phyloP scores from a whole-genome alignment of 1,139 yeast genomes.

The Candida neerlandica region DNA sequence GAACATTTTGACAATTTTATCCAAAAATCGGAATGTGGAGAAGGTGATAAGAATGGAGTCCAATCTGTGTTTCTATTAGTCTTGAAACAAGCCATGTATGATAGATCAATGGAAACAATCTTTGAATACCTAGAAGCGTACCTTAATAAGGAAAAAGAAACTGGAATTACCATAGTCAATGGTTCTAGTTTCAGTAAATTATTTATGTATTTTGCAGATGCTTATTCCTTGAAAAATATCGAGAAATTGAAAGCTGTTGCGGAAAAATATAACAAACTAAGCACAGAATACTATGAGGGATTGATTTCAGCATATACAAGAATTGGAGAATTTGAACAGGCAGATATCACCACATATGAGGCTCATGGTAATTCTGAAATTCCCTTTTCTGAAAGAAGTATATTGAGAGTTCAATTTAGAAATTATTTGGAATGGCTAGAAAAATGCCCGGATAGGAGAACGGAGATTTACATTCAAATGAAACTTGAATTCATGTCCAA shows the following conservation, averaged over 20 bases:
- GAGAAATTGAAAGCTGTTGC: slow-evolving; percentile 26
- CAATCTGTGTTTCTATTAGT: slow-evolving; percentile 39
- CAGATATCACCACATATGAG: slow-evolving; percentile 30
- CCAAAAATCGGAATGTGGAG: background rate
- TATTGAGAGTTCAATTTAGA: slow-evolving; percentile 33
- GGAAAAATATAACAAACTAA: slow-evolving; percentile 17
- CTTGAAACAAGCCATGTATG: slow-evolving; percentile 40
- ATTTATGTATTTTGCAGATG: slow-evolving; percentile 24
- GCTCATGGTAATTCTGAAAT: slow-evolving; percentile 32
- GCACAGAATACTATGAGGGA: slow-evolving; percentile 19
- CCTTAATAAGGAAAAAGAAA: slow-evolving; percentile 20
- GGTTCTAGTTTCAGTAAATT: slow-evolving; percentile 19
- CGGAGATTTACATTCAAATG: background rate
- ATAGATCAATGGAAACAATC: slow-evolving; percentile 39
- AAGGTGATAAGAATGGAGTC: slow-evolving; percentile 6
- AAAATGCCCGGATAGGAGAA: background rate
- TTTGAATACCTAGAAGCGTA: slow-evolving; percentile 45
- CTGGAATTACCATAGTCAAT: slow-evolving; percentile 20
- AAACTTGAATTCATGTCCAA: slow-evolving; percentile 3
- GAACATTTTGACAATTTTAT: slow-evolving; percentile 23
- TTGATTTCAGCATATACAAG: slow-evolving; percentile 31
- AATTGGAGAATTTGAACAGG: slow-evolving; percentile 36
- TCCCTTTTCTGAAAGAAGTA: slow-evolving; percentile 33
- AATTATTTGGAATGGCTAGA: slow-evolving; percentile 35
- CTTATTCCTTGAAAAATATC: slow-evolving; percentile 28